These are phyloP conservation scores for Tylopilus felleus DNA, from an alignment of 768 basidiomycete genomes.

Conservation along the genomic window DNA sequence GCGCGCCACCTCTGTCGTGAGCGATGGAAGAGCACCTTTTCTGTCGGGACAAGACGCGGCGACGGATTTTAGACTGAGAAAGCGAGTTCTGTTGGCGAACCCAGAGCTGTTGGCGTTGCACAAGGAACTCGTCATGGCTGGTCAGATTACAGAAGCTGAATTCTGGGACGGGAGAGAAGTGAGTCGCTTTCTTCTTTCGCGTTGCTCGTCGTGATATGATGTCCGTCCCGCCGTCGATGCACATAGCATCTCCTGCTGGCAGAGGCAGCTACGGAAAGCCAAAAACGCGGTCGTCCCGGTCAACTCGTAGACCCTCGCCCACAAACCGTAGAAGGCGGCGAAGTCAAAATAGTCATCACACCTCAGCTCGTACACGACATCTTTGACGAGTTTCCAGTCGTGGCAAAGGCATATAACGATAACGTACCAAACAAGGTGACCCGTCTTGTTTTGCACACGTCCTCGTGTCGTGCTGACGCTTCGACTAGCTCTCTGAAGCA, in stretches of 20 bases:
- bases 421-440: slow-evolving; percentile 84
- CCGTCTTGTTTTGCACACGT: not conserved
- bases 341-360: slow-evolving; percentile 86
- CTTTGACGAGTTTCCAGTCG: slow-evolving; percentile 96
- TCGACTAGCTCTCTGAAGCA: slow-evolving; percentile 72
- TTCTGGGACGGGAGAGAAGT: slow-evolving; percentile 99
- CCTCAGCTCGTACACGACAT: slow-evolving; percentile 92
- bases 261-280: slow-evolving; percentile 68
- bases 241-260: slow-evolving; percentile 70
- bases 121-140: slow-evolving; percentile 80
- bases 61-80: slow-evolving; percentile 69
- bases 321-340: slow-evolving; percentile 77
- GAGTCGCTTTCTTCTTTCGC: slow-evolving; percentile 9
- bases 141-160: slow-evolving; percentile 86
- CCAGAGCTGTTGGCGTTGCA: slow-evolving; percentile 80
- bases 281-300: slow-evolving; percentile 78
- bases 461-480: slow-evolving; percentile 1
- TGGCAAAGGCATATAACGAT: slow-evolving; percentile 87
- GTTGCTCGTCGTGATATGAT: slow-evolving; percentile 4
- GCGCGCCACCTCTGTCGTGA: slow-evolving; percentile 60
- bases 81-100: slow-evolving; percentile 74
- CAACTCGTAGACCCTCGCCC: slow-evolving; percentile 87
- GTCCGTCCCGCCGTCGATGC: not conserved
- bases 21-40: slow-evolving; percentile 50
- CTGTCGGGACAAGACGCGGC: slow-evolving; percentile 57